phyloP scores from a whole-genome alignment of 1,284 basidiomycete genomes.

The Cutaneotrichosporon spelunceum region DNA sequence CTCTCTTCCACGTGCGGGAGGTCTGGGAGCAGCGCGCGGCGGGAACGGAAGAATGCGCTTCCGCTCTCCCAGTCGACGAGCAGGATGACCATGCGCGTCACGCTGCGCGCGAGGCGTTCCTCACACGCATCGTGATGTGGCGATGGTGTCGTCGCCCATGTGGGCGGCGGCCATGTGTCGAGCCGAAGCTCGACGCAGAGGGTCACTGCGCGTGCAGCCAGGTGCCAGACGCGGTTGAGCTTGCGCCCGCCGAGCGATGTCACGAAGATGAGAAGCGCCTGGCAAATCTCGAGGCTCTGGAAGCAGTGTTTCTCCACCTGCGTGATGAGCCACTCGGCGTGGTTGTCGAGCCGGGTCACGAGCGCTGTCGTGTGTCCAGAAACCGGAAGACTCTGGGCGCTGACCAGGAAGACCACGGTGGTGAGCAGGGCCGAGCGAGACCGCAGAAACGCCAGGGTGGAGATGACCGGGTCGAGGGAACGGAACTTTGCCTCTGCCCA shows the following conservation, averaged over 20 bases:
- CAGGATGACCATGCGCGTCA: conserved; percentile 19
- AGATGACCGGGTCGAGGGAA: conserved; percentile 21
- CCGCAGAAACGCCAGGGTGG: conserved; percentile 21
- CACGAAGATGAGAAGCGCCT: conserved; percentile 17
- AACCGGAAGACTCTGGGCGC: conserved; percentile 24
- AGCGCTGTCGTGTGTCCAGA: conserved; percentile 22
- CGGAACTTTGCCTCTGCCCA: conserved; percentile 22
- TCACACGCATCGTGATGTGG: conserved; percentile 1
- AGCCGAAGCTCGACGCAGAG: conserved; percentile 25
- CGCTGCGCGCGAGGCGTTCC: conserved; percentile 13
- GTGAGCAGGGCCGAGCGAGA: conserved; percentile 18
- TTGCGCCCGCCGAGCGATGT: conserved; percentile 8
- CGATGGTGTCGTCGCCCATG: conserved; percentile 13
- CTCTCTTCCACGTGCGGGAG: background rate
- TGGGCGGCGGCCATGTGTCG: conserved; percentile 15
- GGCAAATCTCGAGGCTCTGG: conserved; percentile 27
- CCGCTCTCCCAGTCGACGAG: conserved; percentile 22
- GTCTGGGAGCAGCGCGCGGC: conserved; percentile 18
- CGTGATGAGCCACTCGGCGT: conserved; percentile 20
- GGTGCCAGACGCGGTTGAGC: conserved; percentile 10
- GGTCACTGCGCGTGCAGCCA: conserved; percentile 14
- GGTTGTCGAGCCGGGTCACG: conserved; percentile 19
- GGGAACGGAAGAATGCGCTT: conserved; percentile 22
- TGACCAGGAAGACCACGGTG: conserved; percentile 16
- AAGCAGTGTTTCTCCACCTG: conserved; percentile 15